Evolutionary conservation across 495 filamentous ascomycete genomes (phyloP), one percentile per base, ranked within the genome.

Genomic region (Usnea hakonensis): DNA sequence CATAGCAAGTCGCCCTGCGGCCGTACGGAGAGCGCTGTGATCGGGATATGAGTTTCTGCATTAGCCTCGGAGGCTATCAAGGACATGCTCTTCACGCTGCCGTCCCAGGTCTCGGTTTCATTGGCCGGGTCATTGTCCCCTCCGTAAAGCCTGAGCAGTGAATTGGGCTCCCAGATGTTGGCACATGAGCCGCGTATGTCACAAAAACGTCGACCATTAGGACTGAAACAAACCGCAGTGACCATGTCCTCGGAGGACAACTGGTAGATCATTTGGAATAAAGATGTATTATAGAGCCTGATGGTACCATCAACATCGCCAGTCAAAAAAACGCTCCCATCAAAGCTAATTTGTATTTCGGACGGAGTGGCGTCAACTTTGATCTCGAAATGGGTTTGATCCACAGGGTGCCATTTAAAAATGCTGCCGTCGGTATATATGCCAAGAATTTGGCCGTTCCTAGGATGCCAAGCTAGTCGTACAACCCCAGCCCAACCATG

Each of bases 131-230:
- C 60, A n/a, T n/a, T n/a, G 11, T 54, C 60, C 14, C 3, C 56
- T 11, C 67, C 64, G 3, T 56, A 54, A 17, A 60, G 58, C n/a
- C 61, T 30, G 23, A 66, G 43, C 13, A 66, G 60, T 11, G 28
- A 35, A 37, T 66, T 66, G 2, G 64, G 64, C 17, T 66, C 62
- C 64, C 64, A 66, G 19, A 56, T 48, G 17, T 66, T 66, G 62
- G 54, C 38, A 6, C 11, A 19, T 0, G 55, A 55, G 17, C 62
- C 64, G 16, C 62, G 36, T 5, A 66, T 32, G 23, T 66, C 64
- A 30, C 59, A 66, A 14, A 66, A 32, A 26, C 61, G 62, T 9
- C 55, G 17, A 23, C 21, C 32, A 32, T 66, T 55, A 4, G 58
- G 58, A 48, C 58, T 60, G 32, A 52, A 60, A 1, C 17, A 37